phyloP scores from a whole-genome alignment of 1,284 basidiomycete species.

The Rhodotorula sp. region DNA sequence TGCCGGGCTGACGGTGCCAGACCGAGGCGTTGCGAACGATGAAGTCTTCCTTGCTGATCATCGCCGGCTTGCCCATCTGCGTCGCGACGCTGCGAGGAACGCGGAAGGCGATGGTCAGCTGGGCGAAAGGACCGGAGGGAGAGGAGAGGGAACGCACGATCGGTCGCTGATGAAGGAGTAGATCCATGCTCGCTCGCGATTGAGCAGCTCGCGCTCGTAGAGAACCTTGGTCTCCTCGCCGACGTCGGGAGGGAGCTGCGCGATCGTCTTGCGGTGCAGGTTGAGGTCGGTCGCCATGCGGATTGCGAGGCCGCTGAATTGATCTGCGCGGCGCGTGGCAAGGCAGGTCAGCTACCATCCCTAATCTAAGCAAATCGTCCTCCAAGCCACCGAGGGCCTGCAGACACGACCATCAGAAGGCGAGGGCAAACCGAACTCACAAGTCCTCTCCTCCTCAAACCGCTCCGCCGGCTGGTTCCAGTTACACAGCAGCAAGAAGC shows the following conservation, averaged over 20 bases:
- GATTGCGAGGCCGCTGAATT: constrained; percentile 52
- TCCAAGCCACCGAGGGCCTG: not conserved
- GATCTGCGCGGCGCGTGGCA: constrained; percentile 2
- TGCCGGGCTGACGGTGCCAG: constrained; percentile 46
- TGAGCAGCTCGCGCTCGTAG: constrained; percentile 49
- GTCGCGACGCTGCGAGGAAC: constrained; percentile 41
- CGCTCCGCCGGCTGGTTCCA: constrained; percentile 55
- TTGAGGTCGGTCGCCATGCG: constrained; percentile 95
- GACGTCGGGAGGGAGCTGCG: constrained; percentile 46
- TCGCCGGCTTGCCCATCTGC: constrained; percentile 52
- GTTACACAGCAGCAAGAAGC: constrained; percentile 48
- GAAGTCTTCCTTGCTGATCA: constrained; percentile 49
- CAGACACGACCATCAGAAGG: too few species aligned
- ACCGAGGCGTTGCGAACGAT: constrained; percentile 48
- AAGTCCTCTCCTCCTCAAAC: constrained; percentile 95
- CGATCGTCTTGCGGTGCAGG: constrained; percentile 68
- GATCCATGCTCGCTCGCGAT: constrained; percentile 51
- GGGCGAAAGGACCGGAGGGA: not conserved
- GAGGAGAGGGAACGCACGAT: constrained; percentile 15
- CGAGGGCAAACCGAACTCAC: constrained; percentile 58
- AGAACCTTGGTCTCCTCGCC: constrained; percentile 46
- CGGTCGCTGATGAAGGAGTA: constrained; percentile 50
- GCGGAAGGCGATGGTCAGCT: not conserved
- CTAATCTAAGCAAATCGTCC: not conserved
- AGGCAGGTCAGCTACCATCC: not conserved